A percentile compares a stretch with the other conserved stretches of the same genome.
Conservation (phyloP, 805 yeast genomes). For the Wickerhamiella occidentalis region DNA sequence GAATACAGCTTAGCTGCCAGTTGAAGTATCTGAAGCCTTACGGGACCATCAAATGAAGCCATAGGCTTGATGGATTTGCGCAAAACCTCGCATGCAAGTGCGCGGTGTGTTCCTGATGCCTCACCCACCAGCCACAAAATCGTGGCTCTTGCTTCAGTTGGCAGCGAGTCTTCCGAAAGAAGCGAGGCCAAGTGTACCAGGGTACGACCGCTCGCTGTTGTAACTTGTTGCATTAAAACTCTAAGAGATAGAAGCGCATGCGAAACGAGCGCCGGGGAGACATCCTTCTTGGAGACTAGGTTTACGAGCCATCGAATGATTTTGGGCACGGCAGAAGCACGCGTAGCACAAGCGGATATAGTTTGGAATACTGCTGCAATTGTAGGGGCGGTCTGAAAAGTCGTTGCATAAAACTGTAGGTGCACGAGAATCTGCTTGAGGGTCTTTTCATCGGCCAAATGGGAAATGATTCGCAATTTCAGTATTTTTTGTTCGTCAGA, state of each 20-base stretch:
- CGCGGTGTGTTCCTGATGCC: slow-evolving; percentile 37
- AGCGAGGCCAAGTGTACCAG: slow-evolving; percentile 15
- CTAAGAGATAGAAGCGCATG: slow-evolving; percentile 19
- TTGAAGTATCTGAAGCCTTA: slow-evolving; percentile 58
- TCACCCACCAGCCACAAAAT: slow-evolving; percentile 90
- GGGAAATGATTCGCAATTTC: slow-evolving; percentile 37
- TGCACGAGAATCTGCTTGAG: not conserved
- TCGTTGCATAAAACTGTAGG: slow-evolving; percentile 10
- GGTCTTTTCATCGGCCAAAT: not conserved
- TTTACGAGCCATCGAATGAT: slow-evolving; percentile 16
- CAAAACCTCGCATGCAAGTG: slow-evolving; percentile 63
- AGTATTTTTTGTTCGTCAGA: slow-evolving; percentile 32
- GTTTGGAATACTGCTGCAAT: slow-evolving; percentile 11
- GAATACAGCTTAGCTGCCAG: slow-evolving; percentile 64
- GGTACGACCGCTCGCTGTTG: not conserved
- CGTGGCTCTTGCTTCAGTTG: slow-evolving; percentile 54
- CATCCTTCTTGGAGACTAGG: slow-evolving; percentile 12
- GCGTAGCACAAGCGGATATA: slow-evolving; percentile 12
- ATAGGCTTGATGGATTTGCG: slow-evolving; percentile 41
- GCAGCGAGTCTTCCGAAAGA: slow-evolving; percentile 23
- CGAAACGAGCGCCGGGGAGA: slow-evolving; percentile 15
- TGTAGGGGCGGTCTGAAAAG: not conserved
- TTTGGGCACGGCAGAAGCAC: slow-evolving; percentile 7
- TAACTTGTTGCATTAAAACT: slow-evolving; percentile 17
- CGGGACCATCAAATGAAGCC: slow-evolving; percentile 36